Base-by-base conservation (phyloP, 2,329 filamentous ascomycete species). In the Truncatella angustata region DNA sequence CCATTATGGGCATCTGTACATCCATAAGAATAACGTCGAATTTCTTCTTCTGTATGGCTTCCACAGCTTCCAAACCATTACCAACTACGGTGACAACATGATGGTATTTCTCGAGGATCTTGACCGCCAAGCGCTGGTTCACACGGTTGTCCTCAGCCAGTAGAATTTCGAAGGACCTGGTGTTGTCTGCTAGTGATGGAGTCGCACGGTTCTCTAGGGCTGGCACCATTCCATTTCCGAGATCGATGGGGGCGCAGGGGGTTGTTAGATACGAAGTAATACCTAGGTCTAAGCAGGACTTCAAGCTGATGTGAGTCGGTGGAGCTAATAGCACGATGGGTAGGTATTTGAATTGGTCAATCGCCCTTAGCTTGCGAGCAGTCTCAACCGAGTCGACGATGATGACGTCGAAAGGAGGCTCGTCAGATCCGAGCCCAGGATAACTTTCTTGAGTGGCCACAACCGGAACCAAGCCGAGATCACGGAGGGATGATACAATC, bases 241-340 rank as follows among this genome's bases (percentile, higher is more conserved):
- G 77, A 69, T 99, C 94, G 57, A 97, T 96, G 4, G 93, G 84
- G 64, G 93, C 82, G 72, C 94, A 97, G 7, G 94, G 94, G 14
- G 91, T 96, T 2, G 94, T 97, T 91, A 97, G 97, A 71, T 97
- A 97, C 47, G 92, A 97, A n/a, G 92, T 95, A 60, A 99, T 96
- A 57, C 94, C 93, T 58, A 97, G 81, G 68, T 97, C 94, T 54
- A 97, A 76, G 53, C 93, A 94, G 3, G 91, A 94, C 74, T 96
- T 96, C 61, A 99, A 79, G 69, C 86, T 95, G 60, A 97, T 91
- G 55, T 92, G 90, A 11, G 97, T 91, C 32, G 91, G 78, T 0
- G 93, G 91, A 40, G 91, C 94, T 42, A 97, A 75, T 55, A 97
- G 82, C 39, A 99, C 93, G 58, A 99, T 92, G 2, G 94, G 94